These are phyloP conservation scores for Butyriboletus appendiculatus DNA, from an alignment of 1,284 basidiomycete genomes.

Conservation along the genomic window DNA sequence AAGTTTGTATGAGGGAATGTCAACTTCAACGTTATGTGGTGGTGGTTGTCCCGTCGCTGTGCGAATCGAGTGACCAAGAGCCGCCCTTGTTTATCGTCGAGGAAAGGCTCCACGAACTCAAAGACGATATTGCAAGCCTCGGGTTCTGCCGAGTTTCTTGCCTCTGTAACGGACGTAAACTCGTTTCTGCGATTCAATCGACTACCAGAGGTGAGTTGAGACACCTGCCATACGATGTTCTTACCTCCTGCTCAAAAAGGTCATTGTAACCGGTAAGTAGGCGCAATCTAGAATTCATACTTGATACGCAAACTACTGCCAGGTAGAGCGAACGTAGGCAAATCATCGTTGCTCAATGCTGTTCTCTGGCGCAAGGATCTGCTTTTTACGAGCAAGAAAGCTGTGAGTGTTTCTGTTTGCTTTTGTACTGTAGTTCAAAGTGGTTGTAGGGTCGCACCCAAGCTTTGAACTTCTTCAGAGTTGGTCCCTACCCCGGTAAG, in stretches of 20 bases:
- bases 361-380: constrained; percentile 59
- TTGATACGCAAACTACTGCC: background rate
- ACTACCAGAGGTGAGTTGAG: constrained; percentile 50
- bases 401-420: constrained; percentile 44
- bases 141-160: constrained; percentile 46
- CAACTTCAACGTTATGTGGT: constrained; percentile 14
- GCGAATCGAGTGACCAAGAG: background rate
- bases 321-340: constrained; percentile 70
- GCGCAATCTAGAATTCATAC: background rate
- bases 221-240: background rate
- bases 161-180: constrained; percentile 40
- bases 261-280: constrained; percentile 51
- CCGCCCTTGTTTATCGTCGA: background rate
- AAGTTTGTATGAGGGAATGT: no score
- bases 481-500: constrained; percentile 55
- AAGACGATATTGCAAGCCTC: constrained; percentile 37
- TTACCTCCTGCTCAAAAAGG: constrained; percentile 34
- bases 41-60: background rate
- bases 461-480: constrained; percentile 68
- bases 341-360: constrained; percentile 71
- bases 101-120: constrained; percentile 16
- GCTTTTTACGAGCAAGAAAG: constrained; percentile 63
- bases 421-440: background rate
- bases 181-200: constrained; percentile 47
- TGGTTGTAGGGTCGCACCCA: constrained; percentile 62